Conservation (phyloP, 2,329 filamentous ascomycete species). For the Cryphonectria naterciae region DNA sequence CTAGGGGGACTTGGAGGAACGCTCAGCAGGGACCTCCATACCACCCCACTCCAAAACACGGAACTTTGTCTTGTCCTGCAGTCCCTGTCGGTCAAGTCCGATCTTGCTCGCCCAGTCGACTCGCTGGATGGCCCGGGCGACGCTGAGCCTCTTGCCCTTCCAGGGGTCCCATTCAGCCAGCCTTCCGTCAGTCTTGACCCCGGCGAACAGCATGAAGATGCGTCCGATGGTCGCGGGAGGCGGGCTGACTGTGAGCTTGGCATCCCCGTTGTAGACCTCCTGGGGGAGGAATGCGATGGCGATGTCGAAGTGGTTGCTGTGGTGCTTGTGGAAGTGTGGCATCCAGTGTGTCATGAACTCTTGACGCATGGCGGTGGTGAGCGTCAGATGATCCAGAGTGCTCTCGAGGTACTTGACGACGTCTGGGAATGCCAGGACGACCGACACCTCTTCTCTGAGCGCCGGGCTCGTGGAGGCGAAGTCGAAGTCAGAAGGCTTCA, state of each 20-base stretch:
- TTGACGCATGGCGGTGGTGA: constrained; percentile 29
- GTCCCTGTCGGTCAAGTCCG: neutral
- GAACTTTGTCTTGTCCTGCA: constrained; percentile 3
- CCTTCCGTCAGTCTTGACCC: neutral
- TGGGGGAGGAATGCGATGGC: constrained; percentile 22
- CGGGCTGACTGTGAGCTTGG: neutral
- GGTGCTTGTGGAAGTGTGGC: constrained; percentile 21
- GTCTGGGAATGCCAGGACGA: constrained; percentile 11
- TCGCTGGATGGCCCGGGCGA: neutral
- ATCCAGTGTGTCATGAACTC: constrained; percentile 30
- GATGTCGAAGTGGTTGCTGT: constrained; percentile 14
- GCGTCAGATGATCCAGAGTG: constrained; percentile 15
- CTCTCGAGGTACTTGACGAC: constrained; percentile 25
- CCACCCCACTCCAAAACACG: constrained; percentile 8
- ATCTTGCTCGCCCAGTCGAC: constrained; percentile 11
- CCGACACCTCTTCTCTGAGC: constrained; percentile 13
- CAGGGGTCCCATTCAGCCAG: neutral
- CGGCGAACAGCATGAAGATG: constrained; percentile 11
- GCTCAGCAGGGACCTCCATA: neutral
- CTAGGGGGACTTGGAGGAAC: neutral
- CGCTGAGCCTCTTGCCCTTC: neutral
- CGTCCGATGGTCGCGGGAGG: neutral
- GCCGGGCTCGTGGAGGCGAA: neutral
- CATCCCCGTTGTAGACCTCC: constrained; percentile 1
- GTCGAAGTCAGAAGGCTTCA: neutral